Evolutionary conservation across 805 yeast genomes (phyloP).

Genomic region (Isabelozyma pseudorhagii): DNA sequence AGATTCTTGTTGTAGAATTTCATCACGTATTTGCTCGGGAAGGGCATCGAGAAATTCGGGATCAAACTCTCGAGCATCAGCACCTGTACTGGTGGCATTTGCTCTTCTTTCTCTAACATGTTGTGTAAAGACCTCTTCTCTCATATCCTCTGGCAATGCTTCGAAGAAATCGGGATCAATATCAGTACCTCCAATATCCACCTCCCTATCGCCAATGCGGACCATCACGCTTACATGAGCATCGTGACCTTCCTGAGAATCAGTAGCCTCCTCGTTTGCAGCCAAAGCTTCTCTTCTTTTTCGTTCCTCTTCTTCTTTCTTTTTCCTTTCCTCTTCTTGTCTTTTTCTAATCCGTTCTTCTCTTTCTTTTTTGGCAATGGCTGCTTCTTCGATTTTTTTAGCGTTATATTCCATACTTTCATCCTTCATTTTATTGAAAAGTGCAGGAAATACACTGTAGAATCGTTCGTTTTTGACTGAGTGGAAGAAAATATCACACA

Average conservation of each 20-base stretch:
- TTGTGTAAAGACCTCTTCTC: slow-evolving; percentile 87
- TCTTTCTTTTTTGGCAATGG: slow-evolving; percentile 17
- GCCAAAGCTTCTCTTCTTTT: slow-evolving; percentile 15
- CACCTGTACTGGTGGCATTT: slow-evolving; percentile 43
- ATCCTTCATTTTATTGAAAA: slow-evolving; percentile 47
- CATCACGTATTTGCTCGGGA: slow-evolving; percentile 65
- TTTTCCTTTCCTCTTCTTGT: slow-evolving; percentile 26
- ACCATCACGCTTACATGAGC: slow-evolving; percentile 57
- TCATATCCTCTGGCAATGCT: slow-evolving; percentile 88
- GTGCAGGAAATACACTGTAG: slow-evolving; percentile 20
- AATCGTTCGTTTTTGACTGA: neutral
- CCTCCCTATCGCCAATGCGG: slow-evolving; percentile 69
- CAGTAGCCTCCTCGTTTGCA: slow-evolving; percentile 12
- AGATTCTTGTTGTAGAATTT: slow-evolving; percentile 57
- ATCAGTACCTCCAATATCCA: slow-evolving; percentile 85
- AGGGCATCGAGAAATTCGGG: slow-evolving; percentile 78
- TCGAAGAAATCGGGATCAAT: slow-evolving; percentile 88
- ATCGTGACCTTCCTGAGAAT: slow-evolving; percentile 1
- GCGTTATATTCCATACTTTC: slow-evolving; percentile 42
- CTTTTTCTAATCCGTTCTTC: slow-evolving; percentile 27
- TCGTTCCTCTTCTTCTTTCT: slow-evolving; percentile 20
- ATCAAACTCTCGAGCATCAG: slow-evolving; percentile 62
- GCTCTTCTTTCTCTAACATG: slow-evolving; percentile 75
- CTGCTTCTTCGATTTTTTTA: slow-evolving; percentile 26
- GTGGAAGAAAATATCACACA: neutral